Evolutionary conservation across 2,329 filamentous ascomycete genomes (phyloP), one percentile per base, ranked within the genome.

Genomic region (Furcasterigmium furcatum): DNA sequence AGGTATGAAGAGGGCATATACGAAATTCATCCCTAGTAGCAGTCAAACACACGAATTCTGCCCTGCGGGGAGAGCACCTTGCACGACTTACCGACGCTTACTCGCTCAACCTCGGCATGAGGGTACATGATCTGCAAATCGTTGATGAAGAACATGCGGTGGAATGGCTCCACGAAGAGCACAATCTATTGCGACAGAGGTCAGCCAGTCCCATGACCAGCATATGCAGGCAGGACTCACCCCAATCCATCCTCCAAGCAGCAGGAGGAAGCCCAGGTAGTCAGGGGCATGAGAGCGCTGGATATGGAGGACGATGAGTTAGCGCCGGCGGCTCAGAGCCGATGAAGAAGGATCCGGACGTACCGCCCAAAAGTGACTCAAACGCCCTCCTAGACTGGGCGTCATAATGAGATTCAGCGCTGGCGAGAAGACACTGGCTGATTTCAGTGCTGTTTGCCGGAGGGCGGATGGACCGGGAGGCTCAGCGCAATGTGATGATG

Each of bases 81-180:
- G 34, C 12, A 19, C 19, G 25, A 72, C 84, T 55, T 73, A 87
- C 85, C 63, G 13, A 95, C 83, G 8, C 90, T 76, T 0, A 99
- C 94, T 51, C 91, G 81, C 66, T 99, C 91, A 42, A 86, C 68
- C 46, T 86, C 76, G 19, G 94, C 90, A 67, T 95, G 87, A 1
- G 94, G 94, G 59, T 87, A 96, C 52, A 89, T 85, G 48, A 97
- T 90, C 41, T 82, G 74, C 20, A 88, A 77, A 62, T 97, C 90
- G 62, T 91, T 87, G 51, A 97, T 79, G 52, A 82, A 87, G 70
- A 99, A 97, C 82, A 96, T 87, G 68, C 89, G 90, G 64, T 97
- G 91, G 63, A 97, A 97, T 0, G 94, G 94, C 49, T 85, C 84
- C 56, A 88, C 77, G 53, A 87, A 74, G 56, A 87, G 71, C 65